Evolutionary conservation across 306 rosid genomes (phyloP).

Genomic region (Quercus ilex): DNA sequence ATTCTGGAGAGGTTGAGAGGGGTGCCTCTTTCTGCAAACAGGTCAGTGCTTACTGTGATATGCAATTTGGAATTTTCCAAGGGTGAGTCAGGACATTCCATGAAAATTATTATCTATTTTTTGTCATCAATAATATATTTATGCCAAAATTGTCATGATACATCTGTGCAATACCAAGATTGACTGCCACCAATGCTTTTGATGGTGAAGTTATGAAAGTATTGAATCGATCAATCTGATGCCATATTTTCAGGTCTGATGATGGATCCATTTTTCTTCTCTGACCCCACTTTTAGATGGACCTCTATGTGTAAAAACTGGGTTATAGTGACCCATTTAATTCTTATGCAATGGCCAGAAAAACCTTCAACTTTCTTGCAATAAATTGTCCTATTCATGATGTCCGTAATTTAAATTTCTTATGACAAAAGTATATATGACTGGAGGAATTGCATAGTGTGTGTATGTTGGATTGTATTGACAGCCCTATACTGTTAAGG

Average conservation of each 20-base stretch:
- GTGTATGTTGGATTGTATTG: too few species aligned
- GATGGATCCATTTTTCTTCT: neutral
- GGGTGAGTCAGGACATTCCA: neutral
- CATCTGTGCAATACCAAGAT: neutral
- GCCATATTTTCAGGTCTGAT: neutral
- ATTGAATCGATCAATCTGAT: neutral
- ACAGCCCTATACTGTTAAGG: too few species aligned
- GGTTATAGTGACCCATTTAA: neutral
- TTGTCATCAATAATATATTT: neutral
- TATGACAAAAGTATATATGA: neutral
- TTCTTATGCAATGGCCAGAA: too few species aligned
- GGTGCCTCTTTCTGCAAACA: slow-evolving; percentile 43
- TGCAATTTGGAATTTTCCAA: slow-evolving; percentile 4
- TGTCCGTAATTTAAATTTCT: neutral
- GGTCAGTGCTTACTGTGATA: slow-evolving; percentile 36
- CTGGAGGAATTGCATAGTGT: neutral
- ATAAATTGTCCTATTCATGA: neutral
- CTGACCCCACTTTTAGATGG: neutral
- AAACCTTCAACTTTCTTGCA: neutral
- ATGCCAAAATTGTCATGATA: neutral
- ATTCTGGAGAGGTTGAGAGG: slow-evolving; percentile 87
- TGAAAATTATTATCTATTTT: neutral
- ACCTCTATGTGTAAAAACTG: neutral
- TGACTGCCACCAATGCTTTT: neutral
- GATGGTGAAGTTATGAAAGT: neutral